Base-by-base conservation (phyloP, 345 rosid genomes). In the Populus pruinosa region DNA sequence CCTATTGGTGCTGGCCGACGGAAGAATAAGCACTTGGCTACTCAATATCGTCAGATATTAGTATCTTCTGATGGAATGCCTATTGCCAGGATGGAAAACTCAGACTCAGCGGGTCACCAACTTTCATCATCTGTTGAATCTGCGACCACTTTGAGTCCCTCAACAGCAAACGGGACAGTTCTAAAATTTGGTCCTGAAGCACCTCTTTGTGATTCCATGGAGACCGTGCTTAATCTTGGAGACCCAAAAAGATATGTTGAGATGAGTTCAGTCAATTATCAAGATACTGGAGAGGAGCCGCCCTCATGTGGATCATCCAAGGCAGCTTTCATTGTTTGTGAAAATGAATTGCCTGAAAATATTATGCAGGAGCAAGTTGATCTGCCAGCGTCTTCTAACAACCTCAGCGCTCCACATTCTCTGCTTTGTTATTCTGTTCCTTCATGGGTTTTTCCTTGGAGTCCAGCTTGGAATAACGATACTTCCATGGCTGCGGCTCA, bases 1-100 rank as follows among this genome's bases (percentile, higher is more conserved):
- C 97, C 97, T 0, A 92, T 94, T 67, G 98, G 98, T 71, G 98
- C 98, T 47, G 98, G 98, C 31, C 85, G 98, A 11, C 93, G 98
- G 72, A 94, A 91, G 92, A 94, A 88, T 85, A 94, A 94, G 90
- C 91, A 80, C 71, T 87, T 94, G 0, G 83, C 93, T 39, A 88
- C 94, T 76, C 93, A 87, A 27, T 88, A 87, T 77, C 91, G 79
- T 12, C 94, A 91, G 74, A 87, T 92, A 78, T 79, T 90, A 49
- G 94, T 92, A 49, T 91, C 97, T 41, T 63, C 90, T 25, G 88
- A 84, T 70, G 86, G 93, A 71, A 67, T 84, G 8, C 88, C 89
- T 21, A 62, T 73, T 76, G 81, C 87, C 5, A 83, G 76, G 76
- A 6, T 83, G 86, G 75, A 89, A 85, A 80, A 82, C 78, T 76